Base-by-base conservation (phyloP, 2,329 filamentous ascomycete species). In the Phaeosphaeriaceae sp. region DNA sequence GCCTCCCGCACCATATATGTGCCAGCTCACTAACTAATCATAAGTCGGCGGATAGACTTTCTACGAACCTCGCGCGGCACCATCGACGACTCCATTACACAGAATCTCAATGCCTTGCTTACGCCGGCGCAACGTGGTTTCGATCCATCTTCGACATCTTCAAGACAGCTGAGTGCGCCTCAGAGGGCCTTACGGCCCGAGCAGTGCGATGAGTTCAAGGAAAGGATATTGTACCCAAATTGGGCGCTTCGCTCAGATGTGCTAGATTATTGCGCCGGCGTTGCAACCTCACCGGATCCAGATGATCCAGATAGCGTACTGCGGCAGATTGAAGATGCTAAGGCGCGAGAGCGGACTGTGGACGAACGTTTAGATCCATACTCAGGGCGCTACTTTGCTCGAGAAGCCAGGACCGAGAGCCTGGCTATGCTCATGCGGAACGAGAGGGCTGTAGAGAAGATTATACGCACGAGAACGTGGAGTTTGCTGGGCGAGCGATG, bases 281-380 rank as follows among this genome's bases (percentile, higher is more conserved):
- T 99, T 0, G 93, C 93, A 3, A 91, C 90, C 9, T 89, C 87
- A 51, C 89, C 91, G 0, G 92, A 97, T 64, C 91, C 91, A 0
- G 83, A 93, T 51, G 92, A 97, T 62, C 92, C 92, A 1, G 89
- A 93, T 48, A 80, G 85, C 20, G 77, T 89, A 0, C 64, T 89
- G 15, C 79, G 89, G 46, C 82, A 91, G 63, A 79, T 85, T 0
- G 89, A 96, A 73, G 84, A 85, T 44, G 83, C 86, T 49, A 84
- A 79, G 61, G 85, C 89, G 55, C 81, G 87, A 39, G 87, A 93
- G 65, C 80, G 86, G 43, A 80, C 93, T 0, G 86, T 97, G 4
- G 85, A 97, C 70, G 94, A 97, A 75, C 80, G 94, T 47, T 72
- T 97, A 50, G 94, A 99, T 76, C 94, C 94, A 2, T 99, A 99